Conservation (phyloP, 805 yeast genomes). For the Cyberlindnera subsufficiens region DNA sequence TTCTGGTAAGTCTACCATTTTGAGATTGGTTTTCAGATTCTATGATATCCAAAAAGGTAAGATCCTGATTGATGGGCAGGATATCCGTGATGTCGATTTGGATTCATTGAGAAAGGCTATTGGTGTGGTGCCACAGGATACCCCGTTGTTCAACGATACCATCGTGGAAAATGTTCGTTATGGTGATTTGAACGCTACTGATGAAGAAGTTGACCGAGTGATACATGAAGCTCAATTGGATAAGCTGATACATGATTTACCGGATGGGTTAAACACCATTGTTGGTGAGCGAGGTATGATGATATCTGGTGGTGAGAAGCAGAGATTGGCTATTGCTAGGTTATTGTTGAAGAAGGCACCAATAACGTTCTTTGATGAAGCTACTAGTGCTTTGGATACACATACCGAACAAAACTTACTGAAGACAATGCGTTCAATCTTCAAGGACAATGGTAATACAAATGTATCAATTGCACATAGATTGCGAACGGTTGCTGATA, state of each 20-base stretch:
- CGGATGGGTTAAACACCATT: constrained; percentile 77
- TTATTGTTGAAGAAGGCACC: constrained; percentile 81
- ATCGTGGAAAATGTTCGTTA: constrained; percentile 83
- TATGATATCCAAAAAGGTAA: constrained; percentile 79
- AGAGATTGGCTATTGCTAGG: constrained; percentile 89
- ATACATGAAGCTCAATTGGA: constrained; percentile 68
- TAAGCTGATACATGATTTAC: constrained; percentile 58
- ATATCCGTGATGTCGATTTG: constrained; percentile 66
- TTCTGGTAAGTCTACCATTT: constrained; percentile 87
- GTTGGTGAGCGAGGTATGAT: constrained; percentile 98
- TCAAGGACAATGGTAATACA: constrained; percentile 56
- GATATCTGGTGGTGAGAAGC: constrained; percentile 99
- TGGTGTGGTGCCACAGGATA: constrained; percentile 97
- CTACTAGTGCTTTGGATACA: constrained; percentile 93
- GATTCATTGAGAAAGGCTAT: constrained; percentile 68
- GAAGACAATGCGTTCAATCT: constrained; percentile 63
- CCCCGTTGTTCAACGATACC: constrained; percentile 90
- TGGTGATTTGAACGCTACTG: constrained; percentile 70
- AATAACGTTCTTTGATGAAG: constrained; percentile 93
- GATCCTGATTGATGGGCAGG: constrained; percentile 84
- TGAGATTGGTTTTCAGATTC: constrained; percentile 80
- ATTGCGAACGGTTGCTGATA: constrained; percentile 86
- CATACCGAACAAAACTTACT: constrained; percentile 87
- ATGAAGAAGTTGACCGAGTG: constrained; percentile 61
- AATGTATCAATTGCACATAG: constrained; percentile 92